Conservation (phyloP, 805 yeast species). For the Schwanniomyces yamadae region DNA sequence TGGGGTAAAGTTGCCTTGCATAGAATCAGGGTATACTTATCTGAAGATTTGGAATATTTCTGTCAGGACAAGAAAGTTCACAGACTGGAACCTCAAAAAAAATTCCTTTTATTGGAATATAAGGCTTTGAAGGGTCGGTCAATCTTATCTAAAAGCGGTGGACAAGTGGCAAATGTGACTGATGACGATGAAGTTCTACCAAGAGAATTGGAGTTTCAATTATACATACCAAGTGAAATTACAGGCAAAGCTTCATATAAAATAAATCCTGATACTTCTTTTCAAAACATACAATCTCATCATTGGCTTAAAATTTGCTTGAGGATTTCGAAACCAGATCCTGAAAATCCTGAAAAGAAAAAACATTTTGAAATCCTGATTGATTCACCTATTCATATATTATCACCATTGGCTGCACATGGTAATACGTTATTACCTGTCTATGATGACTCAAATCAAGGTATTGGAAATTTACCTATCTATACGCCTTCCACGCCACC, state of each 20-base stretch:
- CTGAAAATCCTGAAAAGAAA: conserved; percentile 54
- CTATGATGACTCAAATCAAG: conserved; percentile 41
- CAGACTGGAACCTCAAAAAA: conserved; percentile 85
- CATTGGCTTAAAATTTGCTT: conserved; percentile 95
- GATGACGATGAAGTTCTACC: conserved; percentile 60
- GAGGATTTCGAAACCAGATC: conserved; percentile 68
- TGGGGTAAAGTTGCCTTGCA: conserved; percentile 81
- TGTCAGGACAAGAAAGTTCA: conserved; percentile 86
- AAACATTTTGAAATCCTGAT: conserved; percentile 93
- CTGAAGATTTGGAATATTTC: conserved; percentile 89
- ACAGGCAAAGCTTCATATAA: conserved; percentile 46
- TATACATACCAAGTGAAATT: conserved; percentile 74
- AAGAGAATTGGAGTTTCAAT: conserved; percentile 80
- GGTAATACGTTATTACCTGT: conserved; percentile 78
- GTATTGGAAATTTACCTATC: conserved; percentile 16
- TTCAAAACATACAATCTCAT: conserved; percentile 75
- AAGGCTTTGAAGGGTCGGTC: conserved; percentile 55
- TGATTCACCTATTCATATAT: conserved; percentile 88
- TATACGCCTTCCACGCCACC: conserved; percentile 43
- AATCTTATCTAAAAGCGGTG: conserved; percentile 43
- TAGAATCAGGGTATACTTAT: conserved; percentile 77
- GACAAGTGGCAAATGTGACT: conserved; percentile 28
- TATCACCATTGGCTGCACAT: conserved; percentile 76
- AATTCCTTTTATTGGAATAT: conserved; percentile 77
- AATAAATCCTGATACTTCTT: conserved; percentile 84